Conservation (phyloP, 208 protist genomes). For the Wallacemonas collosoma region DNA sequence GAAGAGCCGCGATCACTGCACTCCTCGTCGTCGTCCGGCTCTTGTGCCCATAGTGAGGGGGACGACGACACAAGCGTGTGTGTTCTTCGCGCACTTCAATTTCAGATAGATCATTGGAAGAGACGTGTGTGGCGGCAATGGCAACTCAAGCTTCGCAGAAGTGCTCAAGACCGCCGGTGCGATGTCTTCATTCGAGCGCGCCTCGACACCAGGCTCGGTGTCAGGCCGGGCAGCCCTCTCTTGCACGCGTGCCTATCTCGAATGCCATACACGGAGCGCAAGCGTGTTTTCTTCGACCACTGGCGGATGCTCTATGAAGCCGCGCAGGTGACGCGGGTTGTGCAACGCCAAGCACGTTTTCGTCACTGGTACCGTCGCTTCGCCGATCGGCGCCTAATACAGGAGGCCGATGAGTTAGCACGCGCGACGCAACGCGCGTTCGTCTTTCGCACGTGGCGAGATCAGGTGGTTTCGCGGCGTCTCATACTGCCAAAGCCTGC, state of each 20-base stretch:
- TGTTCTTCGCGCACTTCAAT: background rate
- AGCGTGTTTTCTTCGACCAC: conserved; percentile 45
- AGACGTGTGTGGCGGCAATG: background rate
- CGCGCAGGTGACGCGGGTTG: background rate
- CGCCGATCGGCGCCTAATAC: background rate
- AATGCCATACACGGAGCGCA: conserved; percentile 45
- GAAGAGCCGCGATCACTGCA: too few species aligned
- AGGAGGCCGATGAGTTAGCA: background rate
- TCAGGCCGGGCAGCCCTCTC: background rate
- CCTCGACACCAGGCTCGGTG: background rate
- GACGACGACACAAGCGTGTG: background rate
- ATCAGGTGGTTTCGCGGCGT: conserved; percentile 15
- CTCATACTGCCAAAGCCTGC: background rate
- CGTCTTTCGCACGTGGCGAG: conserved; percentile 31
- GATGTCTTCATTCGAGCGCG: conserved; percentile 3
- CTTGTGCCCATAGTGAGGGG: background rate
- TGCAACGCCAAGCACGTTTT: conserved; percentile 12
- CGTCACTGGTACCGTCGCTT: conserved; percentile 10
- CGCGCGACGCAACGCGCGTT: background rate
- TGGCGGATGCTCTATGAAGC: conserved; percentile 32
- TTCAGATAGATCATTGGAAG: conserved; percentile 11
- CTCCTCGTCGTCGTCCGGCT: background rate
- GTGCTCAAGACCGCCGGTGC: background rate
- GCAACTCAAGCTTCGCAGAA: background rate
- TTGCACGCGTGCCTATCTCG: conserved; percentile 20